A percentile compares a stretch with the other conserved stretches of the same genome.
Evolutionary conservation across 179 eudicot genomes (phyloP).

Genomic region (Silene vulgaris): DNA sequence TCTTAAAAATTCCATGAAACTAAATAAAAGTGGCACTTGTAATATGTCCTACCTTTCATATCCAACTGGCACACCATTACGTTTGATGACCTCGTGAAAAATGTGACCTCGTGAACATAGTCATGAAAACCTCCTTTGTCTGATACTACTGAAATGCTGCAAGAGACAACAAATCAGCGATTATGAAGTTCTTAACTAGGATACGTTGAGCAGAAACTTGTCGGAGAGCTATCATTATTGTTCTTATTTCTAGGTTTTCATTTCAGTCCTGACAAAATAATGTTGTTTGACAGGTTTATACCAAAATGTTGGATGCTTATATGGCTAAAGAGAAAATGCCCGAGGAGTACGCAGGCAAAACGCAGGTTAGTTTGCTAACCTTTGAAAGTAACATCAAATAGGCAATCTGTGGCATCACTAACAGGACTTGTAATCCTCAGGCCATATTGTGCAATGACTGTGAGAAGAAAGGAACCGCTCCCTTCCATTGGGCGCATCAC

Average conservation of each 20-base stretch:
- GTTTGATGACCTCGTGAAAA: background rate
- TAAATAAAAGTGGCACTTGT: background rate
- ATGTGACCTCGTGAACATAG: background rate
- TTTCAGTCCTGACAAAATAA: background rate
- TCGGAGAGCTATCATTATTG: background rate
- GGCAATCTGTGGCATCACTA: constrained; percentile 13
- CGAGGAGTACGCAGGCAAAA: constrained; percentile 62
- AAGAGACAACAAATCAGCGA: background rate
- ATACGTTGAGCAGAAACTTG: background rate
- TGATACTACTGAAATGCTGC: background rate
- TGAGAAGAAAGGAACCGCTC: constrained; percentile 65
- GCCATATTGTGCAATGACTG: constrained; percentile 93
- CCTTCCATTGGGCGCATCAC: constrained; percentile 80
- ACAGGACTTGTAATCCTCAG: constrained; percentile 34
- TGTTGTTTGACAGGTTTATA: constrained; percentile 57
- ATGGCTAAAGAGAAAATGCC: constrained; percentile 83
- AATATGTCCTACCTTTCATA: constrained; percentile 5
- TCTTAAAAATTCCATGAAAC: background rate
- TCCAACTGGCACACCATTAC: constrained; percentile 3
- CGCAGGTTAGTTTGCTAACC: constrained; percentile 53
- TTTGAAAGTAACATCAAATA: constrained; percentile 10
- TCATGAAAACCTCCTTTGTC: background rate
- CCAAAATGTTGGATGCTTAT: constrained; percentile 81
- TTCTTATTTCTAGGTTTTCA: background rate
- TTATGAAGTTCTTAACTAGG: background rate